Evolutionary conservation across 2,329 filamentous ascomycete genomes (phyloP), one percentile per base, ranked within the genome.

Genomic region (Hymenoscyphus repandus): DNA sequence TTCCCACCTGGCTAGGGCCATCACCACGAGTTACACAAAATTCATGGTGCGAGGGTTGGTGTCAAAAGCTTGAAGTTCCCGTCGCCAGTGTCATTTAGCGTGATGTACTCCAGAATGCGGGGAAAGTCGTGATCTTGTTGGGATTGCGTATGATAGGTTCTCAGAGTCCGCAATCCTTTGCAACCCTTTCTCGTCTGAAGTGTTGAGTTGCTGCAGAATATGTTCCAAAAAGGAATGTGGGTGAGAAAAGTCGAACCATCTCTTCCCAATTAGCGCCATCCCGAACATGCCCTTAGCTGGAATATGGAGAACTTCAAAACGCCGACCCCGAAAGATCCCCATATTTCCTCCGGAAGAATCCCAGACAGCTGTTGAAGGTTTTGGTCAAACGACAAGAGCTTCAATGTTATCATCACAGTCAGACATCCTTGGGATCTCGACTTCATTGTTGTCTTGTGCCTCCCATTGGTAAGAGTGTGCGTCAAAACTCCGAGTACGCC

Each of bases 51-150:
- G 38, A n/a, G 38, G n/a, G 11, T 5, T n/a, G 18, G 43, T 10
- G 10, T 9, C 13, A 13, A 39, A n/a, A n/a, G n/a, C n/a, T 20
- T 38, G 17, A 18, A 17, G n/a, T 15, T 37, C n/a, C 18, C 15
- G 22, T 36, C 34, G 41, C 31, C 37, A 42, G 34, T 18, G 36
- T 31, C 22, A 32, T 17, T 42, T 51, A 41, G 49, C 33, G 13
- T 13, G 9, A 41, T 46, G 43, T 20, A 46, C 44, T 43, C 20
- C 43, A 47, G 27, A 22, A 44, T 51, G 49, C 39, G 49, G 49
- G 49, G 49, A 51, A 51, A 34, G 7, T 6, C 22, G 11, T 18
- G 45, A 42, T 27, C 2, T 7, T 45, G 42, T 34, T 42, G 18
- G 31, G 10, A 42, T 12, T 30, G 27, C 40, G 10, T 42, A 27